Percentiles rank a stretch among this genome's conserved stretches.
These are phyloP conservation scores for Fremontodendron californicum DNA, from an alignment of 345 rosid genomes.

Conservation along the genomic window DNA sequence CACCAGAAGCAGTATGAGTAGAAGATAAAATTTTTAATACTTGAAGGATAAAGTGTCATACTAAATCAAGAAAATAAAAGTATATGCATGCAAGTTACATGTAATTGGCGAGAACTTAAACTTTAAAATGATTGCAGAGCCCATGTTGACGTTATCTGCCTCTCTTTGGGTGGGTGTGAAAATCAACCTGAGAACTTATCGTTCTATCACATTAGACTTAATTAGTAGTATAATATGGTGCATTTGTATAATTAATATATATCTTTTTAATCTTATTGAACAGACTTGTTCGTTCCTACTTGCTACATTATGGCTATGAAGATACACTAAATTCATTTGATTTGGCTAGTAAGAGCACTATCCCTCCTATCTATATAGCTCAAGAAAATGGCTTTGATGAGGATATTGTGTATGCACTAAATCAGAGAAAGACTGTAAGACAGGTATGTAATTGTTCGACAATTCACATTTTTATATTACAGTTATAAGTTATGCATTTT, in stretches of 20 bases:
- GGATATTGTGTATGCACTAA: slow-evolving; percentile 61
- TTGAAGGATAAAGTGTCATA: neutral
- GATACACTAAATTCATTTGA: slow-evolving; percentile 90
- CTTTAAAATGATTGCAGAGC: neutral
- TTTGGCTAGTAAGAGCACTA: slow-evolving; percentile 61
- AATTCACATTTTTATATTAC: neutral
- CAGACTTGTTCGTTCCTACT: slow-evolving; percentile 88
- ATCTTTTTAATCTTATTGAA: slow-evolving; percentile 17
- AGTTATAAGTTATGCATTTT: neutral
- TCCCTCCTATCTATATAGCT: slow-evolving; percentile 62
- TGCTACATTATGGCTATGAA: slow-evolving; percentile 89
- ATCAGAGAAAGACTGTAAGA: slow-evolving; percentile 66
- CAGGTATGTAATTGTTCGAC: slow-evolving; percentile 51
- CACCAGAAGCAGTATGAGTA: neutral
- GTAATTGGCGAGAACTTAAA: neutral
- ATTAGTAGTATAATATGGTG: neutral
- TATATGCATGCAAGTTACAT: neutral
- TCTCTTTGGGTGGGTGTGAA: neutral
- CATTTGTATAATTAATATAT: neutral
- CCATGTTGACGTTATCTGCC: neutral
- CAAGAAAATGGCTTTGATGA: slow-evolving; percentile 65
- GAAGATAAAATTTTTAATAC: neutral
- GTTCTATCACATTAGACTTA: neutral
- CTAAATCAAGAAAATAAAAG: neutral
- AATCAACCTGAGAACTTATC: neutral